Evolutionary conservation across 768 basidiomycete species (phyloP).

Genomic region (Trametes sanguinea): DNA sequence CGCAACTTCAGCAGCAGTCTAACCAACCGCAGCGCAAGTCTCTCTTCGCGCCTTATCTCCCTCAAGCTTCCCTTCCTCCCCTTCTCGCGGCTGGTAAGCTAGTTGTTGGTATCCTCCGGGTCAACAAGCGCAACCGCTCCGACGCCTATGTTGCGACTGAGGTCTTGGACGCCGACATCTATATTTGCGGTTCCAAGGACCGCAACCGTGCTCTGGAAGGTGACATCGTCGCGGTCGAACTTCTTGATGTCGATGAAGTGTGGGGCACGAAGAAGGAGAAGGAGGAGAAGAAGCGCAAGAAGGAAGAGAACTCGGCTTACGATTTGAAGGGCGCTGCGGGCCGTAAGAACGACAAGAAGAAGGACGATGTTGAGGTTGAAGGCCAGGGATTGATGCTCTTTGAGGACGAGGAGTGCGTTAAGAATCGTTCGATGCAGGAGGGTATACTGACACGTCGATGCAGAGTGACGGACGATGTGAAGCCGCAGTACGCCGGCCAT

Average conservation of each 20-base stretch:
- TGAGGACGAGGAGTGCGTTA: slow-evolving; percentile 89
- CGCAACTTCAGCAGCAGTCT: slow-evolving; percentile 91
- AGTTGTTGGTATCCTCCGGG: slow-evolving; percentile 94
- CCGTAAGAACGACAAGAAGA: slow-evolving; percentile 98
- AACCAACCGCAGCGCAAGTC: slow-evolving; percentile 96
- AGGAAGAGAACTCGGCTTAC: slow-evolving; percentile 97
- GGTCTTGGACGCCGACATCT: slow-evolving; percentile 97
- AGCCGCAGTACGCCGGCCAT: slow-evolving; percentile 98
- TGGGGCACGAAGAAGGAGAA: slow-evolving; percentile 99
- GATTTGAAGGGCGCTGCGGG: slow-evolving; percentile 74
- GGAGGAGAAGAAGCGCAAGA: slow-evolving; percentile 99
- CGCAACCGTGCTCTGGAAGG: slow-evolving; percentile 98
- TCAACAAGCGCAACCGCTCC: slow-evolving; percentile 97
- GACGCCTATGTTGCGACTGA: slow-evolving; percentile 99
- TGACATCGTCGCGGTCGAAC: slow-evolving; percentile 96
- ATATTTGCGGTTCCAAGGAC: slow-evolving; percentile 98
- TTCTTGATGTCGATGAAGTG: slow-evolving; percentile 96
- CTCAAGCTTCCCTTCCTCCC: slow-evolving; percentile 95
- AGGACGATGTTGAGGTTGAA: slow-evolving; percentile 99
- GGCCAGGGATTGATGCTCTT: slow-evolving; percentile 96
- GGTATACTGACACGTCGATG: slow-evolving; percentile 17
- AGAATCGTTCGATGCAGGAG: neutral
- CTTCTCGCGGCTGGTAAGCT: slow-evolving; percentile 95
- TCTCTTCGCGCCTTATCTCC: slow-evolving; percentile 96
- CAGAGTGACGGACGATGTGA: slow-evolving; percentile 95